Evolutionary conservation across 176 grass and related monocot species (phyloP), one percentile per base, ranked within the genome.

Genomic region (Saccharum spontaneum): DNA sequence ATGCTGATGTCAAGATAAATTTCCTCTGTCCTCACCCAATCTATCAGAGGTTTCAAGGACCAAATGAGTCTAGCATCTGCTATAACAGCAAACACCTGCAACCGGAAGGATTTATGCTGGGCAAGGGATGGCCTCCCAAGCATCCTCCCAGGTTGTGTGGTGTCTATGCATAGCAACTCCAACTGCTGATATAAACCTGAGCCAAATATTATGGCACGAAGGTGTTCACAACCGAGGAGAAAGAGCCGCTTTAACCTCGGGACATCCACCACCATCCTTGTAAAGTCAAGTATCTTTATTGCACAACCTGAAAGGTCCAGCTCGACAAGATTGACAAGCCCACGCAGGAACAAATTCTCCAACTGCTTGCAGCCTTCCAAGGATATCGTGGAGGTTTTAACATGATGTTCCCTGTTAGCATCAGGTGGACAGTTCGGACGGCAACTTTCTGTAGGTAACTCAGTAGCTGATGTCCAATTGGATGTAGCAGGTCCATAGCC

Each of bases 251-350:
- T 79, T 22, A 86, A 67, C 0, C 0, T 3, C 1, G 39, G 84
- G 52, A 62, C 52, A 26, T 79, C 2, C 14, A 62, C 18, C 3
- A 86, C 50, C 84, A 48, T 86, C 36, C 39, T 79, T 7, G 7
- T 0, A 6, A 79, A 46, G 52, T 79, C 50, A 71, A 86, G 49
- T 62, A 48, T 36, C 40, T 80, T 86, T 30, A 86, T 63, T 34
- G 84, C 8, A 15, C 24, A 64, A 10, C 40, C 40, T 3, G 76
- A 86, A n/a, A 86, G 67, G 7, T 79, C n/a, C n/a, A 79, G 8
- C 37, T 86, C 76, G 8, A 63, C 76, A 10, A 86, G 67, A 11
- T 86, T 86, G 7, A 5, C 20, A 4, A 79, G 13, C 2, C 76
- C 52, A 6, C 67, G 54, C 10, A 86, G 0, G 3, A 86, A 86